Evolutionary conservation across 768 basidiomycete genomes (phyloP), one percentile per base, ranked within the genome.

Genomic region (Mycena kentingensis): DNA sequence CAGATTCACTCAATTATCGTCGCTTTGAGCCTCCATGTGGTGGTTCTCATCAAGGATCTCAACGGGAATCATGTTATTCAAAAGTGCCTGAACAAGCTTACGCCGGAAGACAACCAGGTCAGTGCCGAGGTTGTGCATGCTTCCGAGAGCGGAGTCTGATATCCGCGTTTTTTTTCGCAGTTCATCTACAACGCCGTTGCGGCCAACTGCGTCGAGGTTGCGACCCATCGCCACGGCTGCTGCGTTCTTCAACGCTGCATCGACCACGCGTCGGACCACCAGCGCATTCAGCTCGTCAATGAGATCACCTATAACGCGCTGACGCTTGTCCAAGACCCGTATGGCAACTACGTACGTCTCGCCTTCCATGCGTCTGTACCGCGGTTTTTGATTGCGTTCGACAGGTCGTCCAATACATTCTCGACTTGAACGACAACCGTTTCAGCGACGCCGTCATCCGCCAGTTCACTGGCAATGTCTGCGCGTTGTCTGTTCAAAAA

Each of bases 141-240:
- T 53, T 34, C 36, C 32, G 11, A 26, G 34, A 32, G 5, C 22
- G n/a, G 1, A 21, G 21, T n/a, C 34, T 44, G 11, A 36, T 18
- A 32, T 25, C 24, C 18, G 47, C 34, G 37, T 42, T 54, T 49
- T 4, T 43, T 34, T 35, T 2, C 15, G 4, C 46, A 94, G 88
- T 98, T 98, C 75, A 99, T 99, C 64, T 99, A 98, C 74, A 98
- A 98, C 63, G 96, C 97, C 51, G 96, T 99, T 29, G 97, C 97
- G 24, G 91, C 93, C 28, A 98, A 98, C 73, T 97, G 97, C 64
- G 93, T 99, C 47, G 97, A 99, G 73, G 97, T 99, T 57, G 97
- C 97, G 15, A 96, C 93, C 38, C 93, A 96, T 66, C 89, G 93
- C 57, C 97, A 99, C 65, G 97, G 97, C 15, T 98, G 97, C 72